Evolutionary conservation across 306 rosid genomes (phyloP), one percentile per base, ranked within the genome.

Genomic region (Carpinus viminea): DNA sequence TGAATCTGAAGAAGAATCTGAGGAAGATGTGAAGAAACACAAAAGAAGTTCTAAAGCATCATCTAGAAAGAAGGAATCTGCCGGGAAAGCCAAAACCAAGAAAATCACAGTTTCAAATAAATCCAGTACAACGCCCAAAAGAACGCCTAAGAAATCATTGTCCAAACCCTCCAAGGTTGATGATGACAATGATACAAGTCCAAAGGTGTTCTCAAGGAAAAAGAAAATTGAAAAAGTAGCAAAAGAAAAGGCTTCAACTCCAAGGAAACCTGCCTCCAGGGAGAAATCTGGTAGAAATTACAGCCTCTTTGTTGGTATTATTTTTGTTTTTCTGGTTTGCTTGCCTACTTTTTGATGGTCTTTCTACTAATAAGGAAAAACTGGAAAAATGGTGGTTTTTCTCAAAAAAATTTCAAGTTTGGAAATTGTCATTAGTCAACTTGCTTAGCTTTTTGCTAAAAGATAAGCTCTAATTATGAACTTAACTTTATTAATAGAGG

Each of bases 131-230:
- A 74, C 88, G 9, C 85, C 84, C 38, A 86, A 80, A 82, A 90
- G 74, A 77, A 51, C 81, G 69, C 76, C 79, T 54, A 93, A 91
- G 92, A 88, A 83, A 76, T 70, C 91, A 80, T 55, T 86, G 38
- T 60, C 89, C 18, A 82, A 84, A 76, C 80, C 0, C 73, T 59
- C 93, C 18, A 87, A 84, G 73, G 83, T 64, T 81, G 96, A 86
- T 31, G 92, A 87, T 77, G 92, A 88, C 28, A 83, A 68, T 76
- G 94, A 90, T 59, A 81, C 70, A 60, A 89, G 92, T 84, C 96
- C 97, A 26, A 96, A 93, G 87, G 93, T 85, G 76, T 91, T 89
- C 75, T 91, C 96, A 64, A 93, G 97, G 90, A 96, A 88, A 88
- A 95, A 86, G 88, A 90, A 79, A 79, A 87, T 61, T 54, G 96